Base-by-base conservation (phyloP, 768 basidiomycete genomes). In the Pulveroboletus sp. region DNA sequence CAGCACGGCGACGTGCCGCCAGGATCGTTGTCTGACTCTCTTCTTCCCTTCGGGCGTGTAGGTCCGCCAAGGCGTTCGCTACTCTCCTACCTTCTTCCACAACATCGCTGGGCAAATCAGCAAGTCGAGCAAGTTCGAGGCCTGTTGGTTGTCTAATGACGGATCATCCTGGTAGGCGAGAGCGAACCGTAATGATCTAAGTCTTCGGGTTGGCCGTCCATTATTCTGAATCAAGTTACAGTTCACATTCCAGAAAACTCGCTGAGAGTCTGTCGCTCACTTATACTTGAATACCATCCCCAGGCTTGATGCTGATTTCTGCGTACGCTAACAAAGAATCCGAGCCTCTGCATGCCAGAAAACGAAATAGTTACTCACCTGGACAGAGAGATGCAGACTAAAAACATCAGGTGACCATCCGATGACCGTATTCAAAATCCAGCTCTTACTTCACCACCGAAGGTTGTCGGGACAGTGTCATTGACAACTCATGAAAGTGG, bases 91-190 rank as follows among this genome's bases (percentile, higher is more conserved):
- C 84, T 64, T 87, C 83, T 5, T 59, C 53, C 34, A 94, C 64
- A 12, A 95, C 81, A 40, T 87, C 79, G 0, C 65, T 53, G 0
- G 95, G 95, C 1, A 99, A 73, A 60, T 94, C 91, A 1, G 92
- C 94, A 6, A 95, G 76, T 40, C 81, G 80, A 12, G 94, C 94
- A 23, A 97, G 78, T 57, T 97, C 89, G 11, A 99, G 72, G 3
- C 95, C 94, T 94, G 53, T 20, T n/a, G 31, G 32, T 31, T 20
- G 45, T 48, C 20, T n/a, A 55, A n/a, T 21, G 46, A 4, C 7
- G 17, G 14, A 14, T 33, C 14, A 4, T n/a, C 8, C 20, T n/a
- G 34, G 47, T 17, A 40, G 32, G 43, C 20, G 49, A 35, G 23
- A 52, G 54, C 55, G 38, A 45, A 89, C 90, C 90, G 58, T 93